A percentile compares a stretch with the other conserved stretches of the same genome.
Evolutionary conservation across 768 basidiomycete genomes (phyloP).

Genomic region (Phaeotremella skinneri): DNA sequence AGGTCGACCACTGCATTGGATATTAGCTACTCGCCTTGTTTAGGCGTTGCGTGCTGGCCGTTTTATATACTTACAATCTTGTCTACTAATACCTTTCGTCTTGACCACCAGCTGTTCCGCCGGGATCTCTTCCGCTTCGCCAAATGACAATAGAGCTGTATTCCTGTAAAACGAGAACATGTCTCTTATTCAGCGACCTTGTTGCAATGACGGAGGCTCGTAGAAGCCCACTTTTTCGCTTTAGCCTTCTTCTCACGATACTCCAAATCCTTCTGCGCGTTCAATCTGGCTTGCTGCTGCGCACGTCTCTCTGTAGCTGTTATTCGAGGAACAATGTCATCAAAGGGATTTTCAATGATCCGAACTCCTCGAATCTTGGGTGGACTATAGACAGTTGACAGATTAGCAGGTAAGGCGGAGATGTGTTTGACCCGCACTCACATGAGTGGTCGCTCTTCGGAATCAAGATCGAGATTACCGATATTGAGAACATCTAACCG

Average conservation of each 20-base stretch:
- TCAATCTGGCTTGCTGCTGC: conserved; percentile 66
- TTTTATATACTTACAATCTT: conserved; percentile 69
- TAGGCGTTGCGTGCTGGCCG: too few relatives aligned
- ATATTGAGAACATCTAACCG: conserved; percentile 92
- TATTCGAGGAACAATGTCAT: conserved; percentile 92
- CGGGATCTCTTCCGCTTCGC: conserved; percentile 63
- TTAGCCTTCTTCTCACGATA: conserved; percentile 58
- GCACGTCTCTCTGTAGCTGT: conserved; percentile 86
- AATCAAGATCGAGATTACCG: conserved; percentile 64
- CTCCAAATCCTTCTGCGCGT: conserved; percentile 43
- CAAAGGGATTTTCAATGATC: conserved; percentile 89
- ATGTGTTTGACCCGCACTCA: conserved; percentile 56
- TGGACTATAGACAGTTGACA: too few relatives aligned
- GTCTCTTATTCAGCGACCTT: not conserved
- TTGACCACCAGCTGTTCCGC: conserved; percentile 60
- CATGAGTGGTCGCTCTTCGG: conserved; percentile 52
- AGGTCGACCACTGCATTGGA: conserved; percentile 52
- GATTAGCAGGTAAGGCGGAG: too few relatives aligned
- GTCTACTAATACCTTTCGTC: conserved; percentile 79
- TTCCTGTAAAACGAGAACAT: conserved; percentile 60
- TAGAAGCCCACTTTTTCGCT: conserved; percentile 74
- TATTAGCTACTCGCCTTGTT: conserved; percentile 7
- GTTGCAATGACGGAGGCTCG: too few relatives aligned
- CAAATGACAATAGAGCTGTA: conserved; percentile 84
- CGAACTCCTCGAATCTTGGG: conserved; percentile 83